These are phyloP conservation scores for Russula brevipes DNA, from an alignment of 768 basidiomycete species.

Conservation along the genomic window DNA sequence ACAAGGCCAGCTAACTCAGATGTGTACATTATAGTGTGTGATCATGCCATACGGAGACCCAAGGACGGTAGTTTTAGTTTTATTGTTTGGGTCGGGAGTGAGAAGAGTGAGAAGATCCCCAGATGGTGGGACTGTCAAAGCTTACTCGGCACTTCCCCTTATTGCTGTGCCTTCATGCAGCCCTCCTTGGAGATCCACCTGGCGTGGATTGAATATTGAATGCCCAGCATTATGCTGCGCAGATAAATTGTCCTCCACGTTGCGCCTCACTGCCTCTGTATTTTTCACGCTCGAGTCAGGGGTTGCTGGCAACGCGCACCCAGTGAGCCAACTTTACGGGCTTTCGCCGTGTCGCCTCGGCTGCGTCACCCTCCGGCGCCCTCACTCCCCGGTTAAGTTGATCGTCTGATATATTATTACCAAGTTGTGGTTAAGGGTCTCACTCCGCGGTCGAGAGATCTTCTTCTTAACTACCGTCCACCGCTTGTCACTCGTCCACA, in stretches of 20 bases:
- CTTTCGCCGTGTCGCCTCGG: background rate
- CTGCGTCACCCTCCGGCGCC: conserved; percentile 12
- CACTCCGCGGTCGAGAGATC: background rate
- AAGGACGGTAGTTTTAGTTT: no score
- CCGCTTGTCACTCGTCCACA: background rate
- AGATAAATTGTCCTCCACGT: background rate
- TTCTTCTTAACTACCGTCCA: background rate
- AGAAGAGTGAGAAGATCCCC: background rate
- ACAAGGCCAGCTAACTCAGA: conserved; percentile 1
- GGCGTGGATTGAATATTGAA: no score
- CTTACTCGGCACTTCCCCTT: no score
- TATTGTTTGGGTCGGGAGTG: no score
- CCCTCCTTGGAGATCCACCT: no score
- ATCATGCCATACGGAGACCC: no score
- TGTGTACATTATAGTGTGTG: background rate
- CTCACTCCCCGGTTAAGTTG: background rate
- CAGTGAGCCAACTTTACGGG: background rate
- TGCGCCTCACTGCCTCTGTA: background rate
- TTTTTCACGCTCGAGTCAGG: conserved; percentile 12
- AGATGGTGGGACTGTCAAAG: background rate
- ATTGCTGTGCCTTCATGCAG: no score
- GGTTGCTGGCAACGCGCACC: background rate
- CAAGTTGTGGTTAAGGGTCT: conserved; percentile 14
- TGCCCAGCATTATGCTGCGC: background rate
- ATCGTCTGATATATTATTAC: background rate